Evolutionary conservation across 2,329 filamentous ascomycete genomes (phyloP).

Genomic region (Diaporthe velutina): DNA sequence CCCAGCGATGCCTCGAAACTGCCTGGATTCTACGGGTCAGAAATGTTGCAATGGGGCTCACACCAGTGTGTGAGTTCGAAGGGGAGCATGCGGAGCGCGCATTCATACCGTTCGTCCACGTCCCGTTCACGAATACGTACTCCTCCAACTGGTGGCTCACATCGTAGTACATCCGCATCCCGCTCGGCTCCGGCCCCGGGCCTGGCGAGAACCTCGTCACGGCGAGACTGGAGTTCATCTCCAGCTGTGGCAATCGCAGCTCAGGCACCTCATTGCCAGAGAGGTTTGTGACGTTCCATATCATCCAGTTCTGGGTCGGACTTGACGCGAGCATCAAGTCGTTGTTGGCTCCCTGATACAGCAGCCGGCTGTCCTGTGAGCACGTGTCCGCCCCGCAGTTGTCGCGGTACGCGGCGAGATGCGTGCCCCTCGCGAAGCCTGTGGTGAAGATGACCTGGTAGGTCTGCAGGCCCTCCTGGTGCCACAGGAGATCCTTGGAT

Average conservation of each 20-base stretch:
- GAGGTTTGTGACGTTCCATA: conserved; percentile 25
- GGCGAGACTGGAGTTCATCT: conserved; percentile 30
- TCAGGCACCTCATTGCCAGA: background rate
- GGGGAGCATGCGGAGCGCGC: background rate
- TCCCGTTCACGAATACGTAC: conserved; percentile 24
- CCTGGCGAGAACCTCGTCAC: conserved; percentile 22
- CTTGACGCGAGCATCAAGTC: conserved; percentile 29
- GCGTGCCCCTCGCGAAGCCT: conserved; percentile 18
- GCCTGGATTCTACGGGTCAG: background rate
- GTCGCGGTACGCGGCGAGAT: conserved; percentile 28
- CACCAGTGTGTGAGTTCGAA: background rate
- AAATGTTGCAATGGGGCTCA: background rate
- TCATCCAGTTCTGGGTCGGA: conserved; percentile 2
- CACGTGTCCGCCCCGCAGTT: conserved; percentile 21
- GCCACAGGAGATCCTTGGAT: conserved; percentile 28
- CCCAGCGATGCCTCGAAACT: conserved; percentile 30
- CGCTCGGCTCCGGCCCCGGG: conserved; percentile 2
- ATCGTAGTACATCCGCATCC: conserved; percentile 30
- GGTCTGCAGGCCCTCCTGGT: conserved; percentile 21
- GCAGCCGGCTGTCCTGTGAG: conserved; percentile 23
- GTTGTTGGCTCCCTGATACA: conserved; percentile 23
- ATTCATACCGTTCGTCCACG: conserved; percentile 19
- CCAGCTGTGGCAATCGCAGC: conserved; percentile 17
- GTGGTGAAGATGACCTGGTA: conserved; percentile 26
- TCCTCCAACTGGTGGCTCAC: conserved; percentile 29